Conservation (phyloP, 139 green algal species). For the Tetratostichococcus sp. region DNA sequence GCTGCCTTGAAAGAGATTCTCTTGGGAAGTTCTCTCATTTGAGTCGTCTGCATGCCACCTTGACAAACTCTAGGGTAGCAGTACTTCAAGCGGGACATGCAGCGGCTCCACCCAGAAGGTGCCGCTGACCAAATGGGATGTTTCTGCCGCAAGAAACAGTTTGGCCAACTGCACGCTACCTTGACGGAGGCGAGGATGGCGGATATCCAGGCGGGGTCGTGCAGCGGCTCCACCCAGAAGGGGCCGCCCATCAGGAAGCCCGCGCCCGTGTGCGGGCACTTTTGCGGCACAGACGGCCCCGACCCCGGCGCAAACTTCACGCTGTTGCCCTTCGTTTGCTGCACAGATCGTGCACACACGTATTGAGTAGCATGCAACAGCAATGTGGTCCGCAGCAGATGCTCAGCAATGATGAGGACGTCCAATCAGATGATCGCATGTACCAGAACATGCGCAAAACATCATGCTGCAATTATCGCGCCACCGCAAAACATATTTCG, state of each 20-base stretch:
- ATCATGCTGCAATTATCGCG: too few relatives aligned
- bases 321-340: constrained; percentile 27
- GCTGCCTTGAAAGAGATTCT: too few relatives aligned
- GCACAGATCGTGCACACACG: neutral
- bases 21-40: too few relatives aligned
- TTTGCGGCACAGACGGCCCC: constrained; percentile 56
- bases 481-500: too few relatives aligned
- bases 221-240: constrained; percentile 86
- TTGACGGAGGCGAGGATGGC: constrained; percentile 33
- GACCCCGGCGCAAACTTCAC: constrained; percentile 54
- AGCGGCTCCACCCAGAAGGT: neutral
- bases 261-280: constrained; percentile 70
- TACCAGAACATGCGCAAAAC: too few relatives aligned
- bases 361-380: too few relatives aligned
- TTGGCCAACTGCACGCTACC: too few relatives aligned
- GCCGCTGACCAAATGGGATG: constrained; percentile 10
- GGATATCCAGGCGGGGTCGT: constrained; percentile 71
- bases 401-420: too few relatives aligned
- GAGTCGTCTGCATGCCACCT: too few relatives aligned
- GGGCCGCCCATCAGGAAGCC: constrained; percentile 88
- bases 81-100: neutral
- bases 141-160: too few relatives aligned
- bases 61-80: neutral
- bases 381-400: too few relatives aligned
- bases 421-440: too few relatives aligned